Base-by-base conservation (phyloP, 2,329 filamentous ascomycete genomes). In the Hypocreales sp. region DNA sequence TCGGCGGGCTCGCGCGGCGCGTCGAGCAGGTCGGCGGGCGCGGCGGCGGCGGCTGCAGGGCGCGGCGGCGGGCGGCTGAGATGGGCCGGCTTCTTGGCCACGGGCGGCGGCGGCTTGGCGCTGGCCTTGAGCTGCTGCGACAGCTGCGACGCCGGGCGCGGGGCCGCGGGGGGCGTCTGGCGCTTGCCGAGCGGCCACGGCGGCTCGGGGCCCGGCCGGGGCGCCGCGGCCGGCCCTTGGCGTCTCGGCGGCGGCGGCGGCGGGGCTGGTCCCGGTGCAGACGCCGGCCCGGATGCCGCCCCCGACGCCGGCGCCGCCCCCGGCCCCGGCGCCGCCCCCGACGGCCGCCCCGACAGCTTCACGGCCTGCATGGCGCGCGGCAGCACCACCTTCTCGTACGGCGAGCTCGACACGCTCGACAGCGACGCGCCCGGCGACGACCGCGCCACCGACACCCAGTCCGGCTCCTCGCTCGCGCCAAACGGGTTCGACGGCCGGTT, bases 401-500 rank as follows among this genome's bases (percentile, higher is more conserved):
- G 66, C 13, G 65, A 72, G 29, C 60, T 69, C 8, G 67, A 72
- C 33, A 72, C 60, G 42, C 61, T 70, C 3, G 64, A 68, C 0
- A 65, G 57, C 1, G 64, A 67, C 17, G 66, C 48, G 20, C 64
- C 60, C 11, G 67, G 67, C 22, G 61, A 57, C 4, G 62, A 55
- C 18, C 67, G 56, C 14, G 70, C 63, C 5, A 77, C 59, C 4
- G 64, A 65, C 22, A 92, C 72, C 90, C 90, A 95, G 42, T 94
- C 86, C 8, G 77, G 70, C 48, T 92, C 81, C 18, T 76, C 64
- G 2, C 68, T 74, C 1, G 67, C 60, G 2, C 64, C 66, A 48
- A 92, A 95, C 0, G 90, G 90, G 42, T 95, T 95, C 1, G 79
- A 71, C 9, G 72, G 70, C 25, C 81, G 70, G 18, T 71, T 65